These are phyloP conservation scores for Claviceps monticola DNA, from an alignment of 2,329 filamentous ascomycete species.

Conservation along the genomic window DNA sequence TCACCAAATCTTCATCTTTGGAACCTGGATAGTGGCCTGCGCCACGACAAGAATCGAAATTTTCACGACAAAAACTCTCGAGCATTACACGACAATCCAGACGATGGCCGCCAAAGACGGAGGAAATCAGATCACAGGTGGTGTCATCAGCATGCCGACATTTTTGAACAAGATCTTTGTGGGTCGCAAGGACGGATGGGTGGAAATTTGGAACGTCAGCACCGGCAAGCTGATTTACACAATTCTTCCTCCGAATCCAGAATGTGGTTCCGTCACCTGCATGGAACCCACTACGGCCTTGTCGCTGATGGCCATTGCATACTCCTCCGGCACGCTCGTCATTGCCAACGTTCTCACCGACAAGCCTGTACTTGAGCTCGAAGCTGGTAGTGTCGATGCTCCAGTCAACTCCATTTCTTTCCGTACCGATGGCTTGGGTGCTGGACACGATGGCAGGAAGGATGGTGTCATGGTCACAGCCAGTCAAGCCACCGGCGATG, in stretches of 20 bases:
- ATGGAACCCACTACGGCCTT: slow-evolving; percentile 74
- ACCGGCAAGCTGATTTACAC: slow-evolving; percentile 87
- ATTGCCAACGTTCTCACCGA: slow-evolving; percentile 76
- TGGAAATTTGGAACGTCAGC: slow-evolving; percentile 96
- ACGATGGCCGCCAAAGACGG: slow-evolving; percentile 41
- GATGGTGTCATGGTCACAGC: slow-evolving; percentile 92
- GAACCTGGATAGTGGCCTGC: slow-evolving; percentile 80
- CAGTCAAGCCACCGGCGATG: slow-evolving; percentile 64
- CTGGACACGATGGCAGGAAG: slow-evolving; percentile 71
- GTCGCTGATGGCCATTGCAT: slow-evolving; percentile 77
- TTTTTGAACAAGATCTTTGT: slow-evolving; percentile 94
- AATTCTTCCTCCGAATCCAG: slow-evolving; percentile 59
- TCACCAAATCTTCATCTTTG: slow-evolving; percentile 66
- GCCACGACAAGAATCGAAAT: slow-evolving; percentile 66
- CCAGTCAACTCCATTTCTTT: slow-evolving; percentile 77
- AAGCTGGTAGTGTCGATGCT: slow-evolving; percentile 48
- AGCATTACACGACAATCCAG: slow-evolving; percentile 80
- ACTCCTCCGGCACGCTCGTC: slow-evolving; percentile 62
- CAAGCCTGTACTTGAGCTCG: slow-evolving; percentile 54
- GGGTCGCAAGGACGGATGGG: slow-evolving; percentile 71
- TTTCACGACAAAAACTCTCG: slow-evolving; percentile 71
- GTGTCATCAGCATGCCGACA: slow-evolving; percentile 79
- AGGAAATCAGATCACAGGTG: slow-evolving; percentile 59
- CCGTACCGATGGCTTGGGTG: slow-evolving; percentile 75
- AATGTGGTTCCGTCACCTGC: slow-evolving; percentile 72